Percentiles rank a stretch among this genome's conserved stretches.
These are phyloP conservation scores for Mycena capillaripes DNA, from an alignment of 768 basidiomycete genomes.

Conservation along the genomic window DNA sequence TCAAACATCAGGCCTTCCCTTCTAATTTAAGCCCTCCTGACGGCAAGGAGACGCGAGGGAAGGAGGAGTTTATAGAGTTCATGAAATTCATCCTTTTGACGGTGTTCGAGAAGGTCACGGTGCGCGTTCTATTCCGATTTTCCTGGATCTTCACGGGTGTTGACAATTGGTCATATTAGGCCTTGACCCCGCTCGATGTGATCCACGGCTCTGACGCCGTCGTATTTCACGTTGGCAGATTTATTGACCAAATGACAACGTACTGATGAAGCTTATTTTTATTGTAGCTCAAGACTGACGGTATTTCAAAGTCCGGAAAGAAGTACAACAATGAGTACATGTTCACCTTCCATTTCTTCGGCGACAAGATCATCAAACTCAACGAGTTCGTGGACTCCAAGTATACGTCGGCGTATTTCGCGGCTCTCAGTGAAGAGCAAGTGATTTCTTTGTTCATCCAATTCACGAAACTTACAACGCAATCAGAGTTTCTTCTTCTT, in stretches of 20 bases:
- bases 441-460: neutral
- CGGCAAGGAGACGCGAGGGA: conserved; percentile 22
- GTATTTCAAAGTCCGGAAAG: conserved; percentile 28
- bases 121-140: neutral
- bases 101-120: conserved; percentile 12
- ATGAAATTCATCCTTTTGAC: conserved; percentile 7
- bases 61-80: conserved; percentile 8
- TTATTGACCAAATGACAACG: neutral
- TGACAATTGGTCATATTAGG: neutral
- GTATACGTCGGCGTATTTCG: conserved; percentile 20
- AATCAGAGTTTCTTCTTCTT: too few relatives aligned
- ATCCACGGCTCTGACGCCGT: conserved; percentile 23
- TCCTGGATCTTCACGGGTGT: neutral
- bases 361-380: conserved; percentile 27
- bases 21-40: conserved; percentile 18
- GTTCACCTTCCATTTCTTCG: conserved; percentile 33
- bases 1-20: conserved; percentile 22
- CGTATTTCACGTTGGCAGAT: conserved; percentile 25
- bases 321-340: conserved; percentile 35
- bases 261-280: neutral
- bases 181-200: conserved; percentile 6
- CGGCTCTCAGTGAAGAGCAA: conserved; percentile 18
- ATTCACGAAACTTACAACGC: neutral
- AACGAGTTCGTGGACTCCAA: conserved; percentile 35
- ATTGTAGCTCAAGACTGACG: conserved; percentile 24